Evolutionary conservation across 495 filamentous ascomycete genomes (phyloP).

Genomic region (Penicillium pulvis): DNA sequence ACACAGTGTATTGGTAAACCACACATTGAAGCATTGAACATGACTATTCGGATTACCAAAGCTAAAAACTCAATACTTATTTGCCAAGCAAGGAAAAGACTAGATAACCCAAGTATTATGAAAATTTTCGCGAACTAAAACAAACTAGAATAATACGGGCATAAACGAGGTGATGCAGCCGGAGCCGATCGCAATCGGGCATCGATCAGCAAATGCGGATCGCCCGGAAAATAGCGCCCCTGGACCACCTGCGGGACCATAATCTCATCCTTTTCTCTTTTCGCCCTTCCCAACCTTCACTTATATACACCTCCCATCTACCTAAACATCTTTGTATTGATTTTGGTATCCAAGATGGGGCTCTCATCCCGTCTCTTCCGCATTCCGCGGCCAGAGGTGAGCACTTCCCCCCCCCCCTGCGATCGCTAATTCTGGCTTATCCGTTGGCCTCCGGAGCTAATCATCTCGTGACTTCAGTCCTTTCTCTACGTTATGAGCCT

Average conservation of each 20-base stretch:
- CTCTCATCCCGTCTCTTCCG: constrained; percentile 51
- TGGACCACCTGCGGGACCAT: constrained; percentile 25
- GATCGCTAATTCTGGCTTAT: constrained; percentile 12
- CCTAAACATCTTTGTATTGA: constrained; percentile 2
- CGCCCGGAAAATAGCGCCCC: constrained; percentile 26
- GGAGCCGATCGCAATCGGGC: constrained; percentile 14
- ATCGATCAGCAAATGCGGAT: constrained; percentile 28
- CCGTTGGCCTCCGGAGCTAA: constrained; percentile 19
- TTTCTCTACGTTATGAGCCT: constrained; percentile 86
- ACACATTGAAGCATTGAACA: too few relatives aligned
- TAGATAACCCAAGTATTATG: neutral
- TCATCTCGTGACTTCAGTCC: constrained; percentile 49
- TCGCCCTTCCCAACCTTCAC: constrained; percentile 3
- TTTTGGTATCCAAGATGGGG: constrained; percentile 41
- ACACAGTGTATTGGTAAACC: too few relatives aligned
- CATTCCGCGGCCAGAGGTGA: constrained; percentile 62
- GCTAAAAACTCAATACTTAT: too few relatives aligned
- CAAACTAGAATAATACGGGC: neutral
- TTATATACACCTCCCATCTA: constrained; percentile 3
- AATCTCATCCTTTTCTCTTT: constrained; percentile 28
- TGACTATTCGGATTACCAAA: too few relatives aligned
- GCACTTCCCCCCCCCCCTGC: constrained; percentile 11
- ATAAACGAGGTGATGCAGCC: neutral
- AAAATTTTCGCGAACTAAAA: neutral
- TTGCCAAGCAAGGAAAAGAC: too few relatives aligned